phyloP scores from a whole-genome alignment of 768 basidiomycete genomes.

The Rhodosporidiobolus sp. region DNA sequence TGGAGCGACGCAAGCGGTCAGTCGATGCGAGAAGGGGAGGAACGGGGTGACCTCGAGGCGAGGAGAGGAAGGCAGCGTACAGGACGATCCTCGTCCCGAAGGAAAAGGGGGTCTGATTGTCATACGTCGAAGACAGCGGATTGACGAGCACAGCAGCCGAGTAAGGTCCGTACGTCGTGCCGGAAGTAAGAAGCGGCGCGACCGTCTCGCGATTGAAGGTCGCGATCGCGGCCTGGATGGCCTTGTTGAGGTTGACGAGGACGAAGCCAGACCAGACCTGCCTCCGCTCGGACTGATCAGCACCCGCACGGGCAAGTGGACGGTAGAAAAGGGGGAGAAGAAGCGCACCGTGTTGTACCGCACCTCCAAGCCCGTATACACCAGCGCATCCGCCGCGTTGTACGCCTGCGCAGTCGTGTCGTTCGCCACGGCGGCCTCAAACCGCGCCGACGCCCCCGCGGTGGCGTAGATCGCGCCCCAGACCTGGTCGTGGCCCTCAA shows the following conservation, averaged over 20 bases:
- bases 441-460: slow-evolving; percentile 11
- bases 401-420: neutral
- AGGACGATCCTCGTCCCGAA: slow-evolving; percentile 14
- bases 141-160: neutral
- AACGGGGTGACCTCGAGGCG: no score
- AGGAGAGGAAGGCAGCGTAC: neutral
- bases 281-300: neutral
- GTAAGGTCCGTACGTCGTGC: neutral
- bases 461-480: slow-evolving; percentile 18
- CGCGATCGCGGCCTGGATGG: neutral
- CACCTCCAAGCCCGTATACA: slow-evolving; percentile 22
- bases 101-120: slow-evolving; percentile 16
- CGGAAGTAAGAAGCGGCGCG: slow-evolving; percentile 13
- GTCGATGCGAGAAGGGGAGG: neutral
- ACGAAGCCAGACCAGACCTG: slow-evolving; percentile 24
- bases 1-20: neutral
- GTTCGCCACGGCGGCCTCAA: neutral
- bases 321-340: neutral
- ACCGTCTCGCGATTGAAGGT: slow-evolving; percentile 5
- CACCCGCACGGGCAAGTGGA: neutral
- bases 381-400: slow-evolving; percentile 3
- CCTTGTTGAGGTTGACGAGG: neutral
- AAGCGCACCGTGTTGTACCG: slow-evolving; percentile 19
- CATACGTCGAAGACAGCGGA: slow-evolving; percentile 8
- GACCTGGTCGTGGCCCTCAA: neutral